phyloP scores from a whole-genome alignment of 2,329 filamentous ascomycete species.

The Amauroascus verrucosus region DNA sequence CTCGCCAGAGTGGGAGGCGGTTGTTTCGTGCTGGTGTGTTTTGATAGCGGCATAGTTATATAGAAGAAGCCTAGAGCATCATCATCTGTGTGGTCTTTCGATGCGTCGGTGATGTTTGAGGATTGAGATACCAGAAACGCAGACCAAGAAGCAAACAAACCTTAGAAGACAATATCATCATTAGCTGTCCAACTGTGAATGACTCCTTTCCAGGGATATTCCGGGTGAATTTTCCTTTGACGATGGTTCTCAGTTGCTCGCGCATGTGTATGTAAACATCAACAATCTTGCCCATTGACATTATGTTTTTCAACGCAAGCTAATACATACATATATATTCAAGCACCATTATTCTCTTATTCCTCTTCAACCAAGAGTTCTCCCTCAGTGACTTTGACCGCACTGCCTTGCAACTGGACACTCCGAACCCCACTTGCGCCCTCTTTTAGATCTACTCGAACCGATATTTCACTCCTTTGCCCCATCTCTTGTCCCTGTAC shows the following conservation, averaged over 20 bases:
- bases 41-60: not conserved
- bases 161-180: not conserved
- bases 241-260: not conserved
- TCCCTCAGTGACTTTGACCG: constrained; percentile 17
- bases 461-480: constrained; percentile 39
- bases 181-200: too few species aligned
- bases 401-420: constrained; percentile 16
- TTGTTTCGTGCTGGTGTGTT: not conserved
- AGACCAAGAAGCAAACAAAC: not conserved
- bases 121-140: not conserved
- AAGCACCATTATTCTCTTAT: not conserved
- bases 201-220: not conserved
- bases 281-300: not conserved
- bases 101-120: not conserved
- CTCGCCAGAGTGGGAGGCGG: not conserved
- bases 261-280: not conserved
- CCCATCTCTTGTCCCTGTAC: constrained; percentile 46
- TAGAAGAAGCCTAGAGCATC: too few species aligned
- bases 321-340: not conserved
- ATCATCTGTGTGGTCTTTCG: not conserved
- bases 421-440: constrained; percentile 16
- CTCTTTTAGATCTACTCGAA: constrained; percentile 35
- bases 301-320: not conserved
- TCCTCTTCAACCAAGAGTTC: constrained; percentile 13
- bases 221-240: not conserved